These are phyloP conservation scores for Medicago lupulina DNA, from an alignment of 306 rosid species.

Conservation along the genomic window DNA sequence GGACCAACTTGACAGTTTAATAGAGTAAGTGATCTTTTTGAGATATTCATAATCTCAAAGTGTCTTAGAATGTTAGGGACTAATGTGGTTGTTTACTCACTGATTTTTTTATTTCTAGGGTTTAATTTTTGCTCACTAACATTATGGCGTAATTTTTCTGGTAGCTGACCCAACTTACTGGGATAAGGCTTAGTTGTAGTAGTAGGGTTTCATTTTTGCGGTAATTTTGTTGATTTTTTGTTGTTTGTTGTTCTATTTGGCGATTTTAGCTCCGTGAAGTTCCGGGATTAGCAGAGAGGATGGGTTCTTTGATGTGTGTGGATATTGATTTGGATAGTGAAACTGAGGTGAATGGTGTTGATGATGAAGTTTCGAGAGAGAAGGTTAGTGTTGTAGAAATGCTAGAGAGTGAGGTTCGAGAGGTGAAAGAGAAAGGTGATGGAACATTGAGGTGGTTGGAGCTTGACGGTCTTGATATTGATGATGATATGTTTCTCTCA, in stretches of 20 bases:
- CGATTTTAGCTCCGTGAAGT: slow-evolving; percentile 71
- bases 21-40: too few species aligned
- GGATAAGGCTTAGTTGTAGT: too few species aligned
- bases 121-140: too few species aligned
- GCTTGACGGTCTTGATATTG: slow-evolving; percentile 82
- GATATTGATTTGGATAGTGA: slow-evolving; percentile 60
- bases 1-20: too few species aligned
- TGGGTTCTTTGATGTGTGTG: slow-evolving; percentile 88
- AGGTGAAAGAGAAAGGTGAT: slow-evolving; percentile 55
- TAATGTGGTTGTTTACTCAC: neutral
- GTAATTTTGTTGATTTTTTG: neutral
- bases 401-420: slow-evolving; percentile 61
- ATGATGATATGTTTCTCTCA: slow-evolving; percentile 66
- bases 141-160: too few species aligned
- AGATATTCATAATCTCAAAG: too few species aligned
- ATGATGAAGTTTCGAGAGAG: slow-evolving; percentile 31
- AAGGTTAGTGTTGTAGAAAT: slow-evolving; percentile 50
- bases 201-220: neutral
- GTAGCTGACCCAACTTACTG: too few species aligned
- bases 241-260: neutral
- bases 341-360: slow-evolving; percentile 47
- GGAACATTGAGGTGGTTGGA: slow-evolving; percentile 79
- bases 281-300: slow-evolving; percentile 89
- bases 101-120: neutral
- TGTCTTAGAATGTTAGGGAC: too few species aligned